Percentiles rank a stretch among this genome's conserved stretches.
These are phyloP conservation scores for Lolium multiflorum DNA, from an alignment of 176 grass and related monocot species.

Conservation along the genomic window DNA sequence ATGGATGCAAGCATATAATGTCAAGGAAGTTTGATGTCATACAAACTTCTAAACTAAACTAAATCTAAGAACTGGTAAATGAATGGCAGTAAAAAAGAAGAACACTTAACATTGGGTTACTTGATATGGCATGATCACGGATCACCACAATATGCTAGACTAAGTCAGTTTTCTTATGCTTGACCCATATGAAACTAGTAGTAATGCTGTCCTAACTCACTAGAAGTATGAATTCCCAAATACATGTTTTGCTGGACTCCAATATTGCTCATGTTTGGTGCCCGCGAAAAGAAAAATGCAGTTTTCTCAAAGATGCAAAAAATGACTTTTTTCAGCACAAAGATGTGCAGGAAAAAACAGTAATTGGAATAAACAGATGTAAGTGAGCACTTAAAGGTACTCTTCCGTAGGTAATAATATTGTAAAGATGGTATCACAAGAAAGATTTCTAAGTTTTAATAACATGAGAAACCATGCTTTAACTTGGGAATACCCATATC, in stretches of 20 bases:
- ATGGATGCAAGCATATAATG: slow-evolving; percentile 35
- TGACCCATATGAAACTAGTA: slow-evolving; percentile 6
- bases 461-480: background rate
- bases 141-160: slow-evolving; percentile 12
- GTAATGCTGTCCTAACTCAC: background rate
- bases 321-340: background rate
- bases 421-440: slow-evolving; percentile 15
- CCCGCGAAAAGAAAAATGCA: background rate
- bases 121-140: background rate
- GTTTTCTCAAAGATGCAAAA: background rate
- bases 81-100: background rate
- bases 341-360: background rate
- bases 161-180: slow-evolving; percentile 4
- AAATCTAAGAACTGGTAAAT: slow-evolving; percentile 1
- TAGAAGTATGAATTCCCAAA: background rate
- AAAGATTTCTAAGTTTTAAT: background rate
- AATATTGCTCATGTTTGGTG: background rate
- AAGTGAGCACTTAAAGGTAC: slow-evolving; percentile 3
- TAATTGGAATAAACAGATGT: background rate
- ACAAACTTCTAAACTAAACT: slow-evolving; percentile 24
- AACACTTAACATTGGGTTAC: background rate
- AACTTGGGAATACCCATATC: background rate
- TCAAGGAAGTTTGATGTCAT: slow-evolving; percentile 12
- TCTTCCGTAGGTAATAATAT: background rate
- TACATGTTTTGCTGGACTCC: slow-evolving; percentile 27